Evolutionary conservation across 768 basidiomycete genomes (phyloP).

Genomic region (Pleurotus eryngii): DNA sequence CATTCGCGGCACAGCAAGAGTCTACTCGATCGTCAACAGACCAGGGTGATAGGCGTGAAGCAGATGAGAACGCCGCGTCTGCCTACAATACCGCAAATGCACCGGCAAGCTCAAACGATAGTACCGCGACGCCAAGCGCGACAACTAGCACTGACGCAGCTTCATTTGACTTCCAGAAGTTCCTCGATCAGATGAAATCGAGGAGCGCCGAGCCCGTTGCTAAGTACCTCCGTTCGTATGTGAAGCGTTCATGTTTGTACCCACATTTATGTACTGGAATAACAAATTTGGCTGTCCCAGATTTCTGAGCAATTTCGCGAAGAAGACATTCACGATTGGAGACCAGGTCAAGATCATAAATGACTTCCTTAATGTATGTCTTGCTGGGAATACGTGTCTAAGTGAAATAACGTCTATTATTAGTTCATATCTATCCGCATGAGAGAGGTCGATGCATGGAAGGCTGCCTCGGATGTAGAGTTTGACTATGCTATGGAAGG

Average conservation of each 20-base stretch:
- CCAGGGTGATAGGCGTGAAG: neutral
- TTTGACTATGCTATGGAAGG: slow-evolving; percentile 98
- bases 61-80: neutral
- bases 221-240: slow-evolving; percentile 93
- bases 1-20: slow-evolving; percentile 51
- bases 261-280: neutral
- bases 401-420: neutral
- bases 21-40: slow-evolving; percentile 10
- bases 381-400: neutral
- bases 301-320: slow-evolving; percentile 90
- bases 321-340: slow-evolving; percentile 84
- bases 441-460: slow-evolving; percentile 83
- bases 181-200: slow-evolving; percentile 91
- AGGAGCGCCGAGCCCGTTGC: slow-evolving; percentile 88
- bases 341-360: slow-evolving; percentile 96
- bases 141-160: slow-evolving; percentile 28
- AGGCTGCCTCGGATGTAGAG: slow-evolving; percentile 69
- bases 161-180: slow-evolving; percentile 88
- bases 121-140: slow-evolving; percentile 15
- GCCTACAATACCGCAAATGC: neutral
- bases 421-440: slow-evolving; percentile 91
- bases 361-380: slow-evolving; percentile 81
- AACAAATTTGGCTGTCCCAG: slow-evolving; percentile 34
- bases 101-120: slow-evolving; percentile 10
- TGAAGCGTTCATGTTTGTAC: slow-evolving; percentile 14